Base-by-base conservation (phyloP, 768 basidiomycete genomes). In the Lentinus brumalis region DNA sequence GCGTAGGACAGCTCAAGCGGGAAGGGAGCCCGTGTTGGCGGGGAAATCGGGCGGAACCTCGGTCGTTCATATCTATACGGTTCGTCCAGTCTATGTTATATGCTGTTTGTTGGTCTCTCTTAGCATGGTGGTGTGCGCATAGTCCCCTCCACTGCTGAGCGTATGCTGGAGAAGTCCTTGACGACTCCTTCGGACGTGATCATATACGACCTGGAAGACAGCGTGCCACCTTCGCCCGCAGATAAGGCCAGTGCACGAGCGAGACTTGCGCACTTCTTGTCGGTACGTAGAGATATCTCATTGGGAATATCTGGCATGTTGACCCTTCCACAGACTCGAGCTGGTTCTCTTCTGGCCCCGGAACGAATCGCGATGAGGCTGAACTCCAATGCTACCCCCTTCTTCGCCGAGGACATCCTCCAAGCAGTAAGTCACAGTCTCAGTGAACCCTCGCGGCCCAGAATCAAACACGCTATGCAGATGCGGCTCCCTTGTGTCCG, bases 121-220 rank as follows among this genome's bases (percentile, higher is more conserved):
- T 26, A 26, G 21, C 21, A 26, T 26, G 21, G 21, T 26, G 21
- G 21, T 26, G 1, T 26, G 21, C 21, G 44, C 15, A 31, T 62
- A 86, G 94, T 96, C 4, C 94, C 94, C 3, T 81, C 87, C 5
- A 89, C 92, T 1, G 89, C 87, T 12, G 84, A 89, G 39, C 82
- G 85, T 44, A 93, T 94, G 89, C 84, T 96, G 38, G 77, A 86
- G 65, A 96, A 94, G 70, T 91, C 91, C 0, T 78, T 91, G 47
- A 72, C 68, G 10, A 77, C 79, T 14, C 70, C 75, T 2, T 86
- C 92, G 2, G 94, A 96, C 61, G 80, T 88, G 45, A 78, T 94
- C 39, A 88, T 94, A 29, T 95, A 94, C 68, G 94, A 96, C 76
- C 78, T 96, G 12, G 94, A 96, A 71, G 94, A 96, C 71, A 90